Conservation (phyloP, 1,284 basidiomycete genomes). For the Golubevia sp. region DNA sequence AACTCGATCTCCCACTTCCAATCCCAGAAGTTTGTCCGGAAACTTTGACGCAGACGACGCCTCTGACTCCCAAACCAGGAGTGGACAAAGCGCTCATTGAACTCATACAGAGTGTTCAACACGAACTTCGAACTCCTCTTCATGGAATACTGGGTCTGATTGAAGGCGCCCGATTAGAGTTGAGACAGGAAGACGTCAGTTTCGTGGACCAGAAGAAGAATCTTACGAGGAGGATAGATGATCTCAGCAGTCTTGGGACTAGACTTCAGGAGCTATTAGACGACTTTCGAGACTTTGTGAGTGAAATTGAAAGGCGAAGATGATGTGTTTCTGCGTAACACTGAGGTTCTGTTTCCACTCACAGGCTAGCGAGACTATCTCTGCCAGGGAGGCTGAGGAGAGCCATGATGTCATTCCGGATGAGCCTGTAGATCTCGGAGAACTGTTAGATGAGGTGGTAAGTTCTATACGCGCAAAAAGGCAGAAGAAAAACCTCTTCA, state of each 20-base stretch:
- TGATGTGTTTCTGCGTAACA: neutral
- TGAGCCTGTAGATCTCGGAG: slow-evolving; percentile 22
- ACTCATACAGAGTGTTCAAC: slow-evolving; percentile 27
- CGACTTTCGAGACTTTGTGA: slow-evolving; percentile 24
- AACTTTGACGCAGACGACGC: no score
- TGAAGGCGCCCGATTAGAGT: no score
- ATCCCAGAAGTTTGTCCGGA: no score
- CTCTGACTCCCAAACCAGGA: no score
- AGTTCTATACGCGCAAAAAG: slow-evolving; percentile 21
- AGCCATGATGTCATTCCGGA: slow-evolving; percentile 16
- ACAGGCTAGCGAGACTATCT: slow-evolving; percentile 19
- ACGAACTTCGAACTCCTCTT: slow-evolving; percentile 34
- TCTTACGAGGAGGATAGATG: slow-evolving; percentile 4
- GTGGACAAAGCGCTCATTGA: no score
- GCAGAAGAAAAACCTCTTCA: slow-evolving; percentile 5
- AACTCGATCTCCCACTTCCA: no score
- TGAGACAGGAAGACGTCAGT: no score
- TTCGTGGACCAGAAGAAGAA: no score
- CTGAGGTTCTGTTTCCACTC: slow-evolving; percentile 65
- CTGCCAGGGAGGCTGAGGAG: slow-evolving; percentile 20
- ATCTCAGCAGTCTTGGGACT: slow-evolving; percentile 23
- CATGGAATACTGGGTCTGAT: slow-evolving; percentile 16
- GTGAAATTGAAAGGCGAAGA: neutral
- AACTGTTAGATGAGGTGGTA: slow-evolving; percentile 24
- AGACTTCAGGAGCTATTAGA: slow-evolving; percentile 22